Conservation (phyloP, 208 protist genomes). For the Trypanosoma brucei region DNA sequence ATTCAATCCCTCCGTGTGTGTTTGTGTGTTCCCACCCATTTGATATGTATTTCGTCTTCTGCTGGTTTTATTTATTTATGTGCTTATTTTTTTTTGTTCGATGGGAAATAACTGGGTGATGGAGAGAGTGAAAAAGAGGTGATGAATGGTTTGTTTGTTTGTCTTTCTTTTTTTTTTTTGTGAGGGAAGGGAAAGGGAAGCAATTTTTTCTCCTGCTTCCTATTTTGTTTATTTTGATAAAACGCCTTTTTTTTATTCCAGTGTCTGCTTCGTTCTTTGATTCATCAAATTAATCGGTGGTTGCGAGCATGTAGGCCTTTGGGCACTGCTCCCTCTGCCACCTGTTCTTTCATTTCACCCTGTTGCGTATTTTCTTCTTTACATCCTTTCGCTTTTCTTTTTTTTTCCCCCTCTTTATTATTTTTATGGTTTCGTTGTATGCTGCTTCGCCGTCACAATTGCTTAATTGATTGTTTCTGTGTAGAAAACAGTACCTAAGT, state of each 20-base stretch:
- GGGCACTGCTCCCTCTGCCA: no score
- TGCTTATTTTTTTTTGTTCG: conserved; percentile 1
- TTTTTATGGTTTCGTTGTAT: background rate
- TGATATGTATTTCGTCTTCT: conserved; percentile 4
- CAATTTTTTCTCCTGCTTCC: background rate
- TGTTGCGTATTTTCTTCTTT: conserved; percentile 6
- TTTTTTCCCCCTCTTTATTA: background rate
- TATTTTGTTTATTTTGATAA: background rate
- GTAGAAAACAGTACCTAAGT: background rate
- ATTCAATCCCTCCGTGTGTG: no score
- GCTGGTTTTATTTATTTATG: background rate
- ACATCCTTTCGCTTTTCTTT: conserved; percentile 4
- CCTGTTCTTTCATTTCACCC: background rate
- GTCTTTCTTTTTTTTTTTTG: conserved; percentile 16
- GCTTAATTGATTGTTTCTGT: no score
- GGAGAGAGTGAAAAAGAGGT: background rate
- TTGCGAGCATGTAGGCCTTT: no score
- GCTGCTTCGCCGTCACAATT: no score
- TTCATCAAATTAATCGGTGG: no score
- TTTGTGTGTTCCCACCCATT: no score
- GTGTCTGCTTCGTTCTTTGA: background rate
- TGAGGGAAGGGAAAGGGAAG: background rate
- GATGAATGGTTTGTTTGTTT: conserved; percentile 9
- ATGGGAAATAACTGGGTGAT: background rate
- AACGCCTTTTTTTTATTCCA: conserved; percentile 3